A percentile compares a stretch with the other conserved stretches of the same genome.
Conservation (phyloP, 768 basidiomycete genomes). For the Pisolithus tinctorius region DNA sequence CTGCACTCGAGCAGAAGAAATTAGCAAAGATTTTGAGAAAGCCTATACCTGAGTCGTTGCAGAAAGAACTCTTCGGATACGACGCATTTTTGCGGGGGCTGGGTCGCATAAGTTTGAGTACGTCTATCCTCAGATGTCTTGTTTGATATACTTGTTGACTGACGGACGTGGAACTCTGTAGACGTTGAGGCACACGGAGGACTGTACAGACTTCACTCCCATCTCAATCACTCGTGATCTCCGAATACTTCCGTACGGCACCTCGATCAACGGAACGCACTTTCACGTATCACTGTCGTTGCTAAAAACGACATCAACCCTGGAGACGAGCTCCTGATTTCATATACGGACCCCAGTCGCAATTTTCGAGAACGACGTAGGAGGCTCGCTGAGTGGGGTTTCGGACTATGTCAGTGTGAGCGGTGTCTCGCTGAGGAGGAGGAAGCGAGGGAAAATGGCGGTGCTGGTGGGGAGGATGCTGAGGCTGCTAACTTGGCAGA, state of each 20-base stretch:
- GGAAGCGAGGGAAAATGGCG: slow-evolving; percentile 12
- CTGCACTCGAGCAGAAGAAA: slow-evolving; percentile 46
- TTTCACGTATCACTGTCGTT: slow-evolving; percentile 70
- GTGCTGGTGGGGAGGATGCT: not conserved
- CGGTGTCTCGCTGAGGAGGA: slow-evolving; percentile 59
- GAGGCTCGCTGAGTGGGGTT: slow-evolving; percentile 66
- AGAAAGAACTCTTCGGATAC: slow-evolving; percentile 62
- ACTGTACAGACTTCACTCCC: slow-evolving; percentile 78
- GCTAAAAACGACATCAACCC: slow-evolving; percentile 55
- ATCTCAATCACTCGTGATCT: slow-evolving; percentile 79
- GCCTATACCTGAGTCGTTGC: slow-evolving; percentile 40
- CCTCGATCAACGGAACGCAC: slow-evolving; percentile 58
- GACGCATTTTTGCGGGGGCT: slow-evolving; percentile 67
- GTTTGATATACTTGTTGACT: slow-evolving; percentile 2
- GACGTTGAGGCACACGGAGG: slow-evolving; percentile 85
- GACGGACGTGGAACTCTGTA: slow-evolving; percentile 14
- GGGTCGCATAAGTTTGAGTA: slow-evolving; percentile 78
- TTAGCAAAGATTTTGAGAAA: slow-evolving; percentile 50
- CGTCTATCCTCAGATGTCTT: slow-evolving; percentile 21
- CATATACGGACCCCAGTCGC: slow-evolving; percentile 66
- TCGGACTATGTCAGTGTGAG: slow-evolving; percentile 60
- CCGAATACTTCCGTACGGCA: slow-evolving; percentile 80
- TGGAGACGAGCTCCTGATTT: slow-evolving; percentile 72
- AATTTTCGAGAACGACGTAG: slow-evolving; percentile 37
- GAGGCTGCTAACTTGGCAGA: slow-evolving; percentile 42